A percentile compares a stretch with the other conserved stretches of the same genome.
These are phyloP conservation scores for Ceratorhiza oryzae-sativae DNA, from an alignment of 1,284 basidiomycete species.

Conservation along the genomic window DNA sequence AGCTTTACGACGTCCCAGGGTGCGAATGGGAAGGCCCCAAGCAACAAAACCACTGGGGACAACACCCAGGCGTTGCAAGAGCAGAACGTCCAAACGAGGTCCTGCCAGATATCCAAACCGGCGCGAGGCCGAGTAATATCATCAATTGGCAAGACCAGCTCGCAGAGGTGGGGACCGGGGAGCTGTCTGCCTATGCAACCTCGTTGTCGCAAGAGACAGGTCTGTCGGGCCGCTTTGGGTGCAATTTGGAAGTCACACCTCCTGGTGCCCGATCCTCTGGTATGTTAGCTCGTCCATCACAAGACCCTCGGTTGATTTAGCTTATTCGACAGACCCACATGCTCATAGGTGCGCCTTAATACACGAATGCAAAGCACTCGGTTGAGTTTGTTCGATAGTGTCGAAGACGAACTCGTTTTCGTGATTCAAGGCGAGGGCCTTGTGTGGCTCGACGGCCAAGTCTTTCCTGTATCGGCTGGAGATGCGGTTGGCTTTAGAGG, in stretches of 20 bases:
- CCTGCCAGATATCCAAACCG: slow-evolving; percentile 38
- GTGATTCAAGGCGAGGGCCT: slow-evolving; percentile 43
- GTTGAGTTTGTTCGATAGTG: slow-evolving; percentile 40
- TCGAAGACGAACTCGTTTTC: slow-evolving; percentile 46
- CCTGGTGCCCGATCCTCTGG: slow-evolving; percentile 45
- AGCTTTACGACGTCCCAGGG: slow-evolving; percentile 24
- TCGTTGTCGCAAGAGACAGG: slow-evolving; percentile 45
- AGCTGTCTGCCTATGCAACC: slow-evolving; percentile 44
- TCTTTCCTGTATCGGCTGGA: slow-evolving; percentile 42
- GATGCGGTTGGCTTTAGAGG: slow-evolving; percentile 46
- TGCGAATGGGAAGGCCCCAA: slow-evolving; percentile 40
- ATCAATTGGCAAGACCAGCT: slow-evolving; percentile 41
- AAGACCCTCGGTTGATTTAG: background rate
- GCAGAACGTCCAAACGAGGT: slow-evolving; percentile 37
- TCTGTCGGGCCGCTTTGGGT: slow-evolving; percentile 44
- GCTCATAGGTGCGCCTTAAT: slow-evolving; percentile 41
- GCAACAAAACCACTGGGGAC: slow-evolving; percentile 43
- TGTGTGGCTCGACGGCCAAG: slow-evolving; percentile 45
- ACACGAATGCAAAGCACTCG: slow-evolving; percentile 22
- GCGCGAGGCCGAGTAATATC: slow-evolving; percentile 44
- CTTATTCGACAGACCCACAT: slow-evolving; percentile 42
- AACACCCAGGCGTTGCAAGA: slow-evolving; percentile 44
- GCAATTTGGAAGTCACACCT: slow-evolving; percentile 44
- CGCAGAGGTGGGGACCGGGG: slow-evolving; percentile 43
- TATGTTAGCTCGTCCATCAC: slow-evolving; percentile 6